A percentile compares a stretch with the other conserved stretches of the same genome.
Conservation (phyloP, 225 moss, liverwort and hornwort species). For the Physcomitrellopsis africana region DNA sequence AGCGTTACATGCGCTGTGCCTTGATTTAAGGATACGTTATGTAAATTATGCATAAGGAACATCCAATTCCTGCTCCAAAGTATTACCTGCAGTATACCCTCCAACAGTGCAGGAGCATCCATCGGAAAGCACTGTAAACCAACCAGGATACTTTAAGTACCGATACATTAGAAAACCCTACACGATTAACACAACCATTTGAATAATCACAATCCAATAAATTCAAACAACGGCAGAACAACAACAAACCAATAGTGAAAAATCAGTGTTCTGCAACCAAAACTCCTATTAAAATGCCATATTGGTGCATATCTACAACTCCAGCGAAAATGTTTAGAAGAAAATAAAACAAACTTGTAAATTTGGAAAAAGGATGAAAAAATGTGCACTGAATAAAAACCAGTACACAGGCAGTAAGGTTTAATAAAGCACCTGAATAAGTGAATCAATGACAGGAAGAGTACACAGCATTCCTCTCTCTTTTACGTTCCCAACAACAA, state of each 20-base stretch:
- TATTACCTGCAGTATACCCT: constrained; percentile 83
- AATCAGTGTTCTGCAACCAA: neutral
- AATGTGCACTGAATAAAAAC: neutral
- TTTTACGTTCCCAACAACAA: constrained; percentile 97
- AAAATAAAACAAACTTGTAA: neutral
- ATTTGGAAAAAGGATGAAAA: neutral
- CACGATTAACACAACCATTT: neutral
- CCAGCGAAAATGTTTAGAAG: neutral
- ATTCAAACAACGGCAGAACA: constrained; percentile 26
- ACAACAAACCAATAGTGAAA: constrained; percentile 3
- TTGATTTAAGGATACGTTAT: constrained; percentile 9
- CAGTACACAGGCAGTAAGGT: constrained; percentile 4
- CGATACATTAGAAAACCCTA: constrained; percentile 3
- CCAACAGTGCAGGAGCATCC: constrained; percentile 91
- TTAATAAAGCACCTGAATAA: constrained; percentile 76
- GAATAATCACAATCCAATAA: neutral
- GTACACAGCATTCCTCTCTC: constrained; percentile 99
- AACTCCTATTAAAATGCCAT: neutral
- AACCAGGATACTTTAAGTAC: constrained; percentile 12
- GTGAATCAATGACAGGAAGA: constrained; percentile 90
- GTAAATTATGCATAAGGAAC: constrained; percentile 13
- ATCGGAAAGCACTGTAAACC: constrained; percentile 83
- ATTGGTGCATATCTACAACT: neutral
- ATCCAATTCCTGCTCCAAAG: neutral
- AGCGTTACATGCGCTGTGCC: constrained; percentile 14